Percentiles rank a stretch among this genome's conserved stretches.
These are phyloP conservation scores for Cinnamomum micranthum DNA, from an alignment of 164 flowering plant species.

Conservation along the genomic window DNA sequence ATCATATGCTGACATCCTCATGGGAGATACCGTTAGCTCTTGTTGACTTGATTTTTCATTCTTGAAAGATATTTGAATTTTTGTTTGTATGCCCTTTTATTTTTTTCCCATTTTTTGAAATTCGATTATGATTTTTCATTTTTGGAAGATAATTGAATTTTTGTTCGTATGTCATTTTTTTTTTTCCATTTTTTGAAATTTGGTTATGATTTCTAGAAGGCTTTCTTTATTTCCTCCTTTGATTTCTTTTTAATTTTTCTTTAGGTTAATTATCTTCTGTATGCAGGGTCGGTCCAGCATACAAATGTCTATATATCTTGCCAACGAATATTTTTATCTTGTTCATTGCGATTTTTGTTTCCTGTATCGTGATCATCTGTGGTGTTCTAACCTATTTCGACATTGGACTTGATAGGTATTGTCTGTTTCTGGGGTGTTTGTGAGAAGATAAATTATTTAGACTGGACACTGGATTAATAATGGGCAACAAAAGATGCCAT, in stretches of 20 bases:
- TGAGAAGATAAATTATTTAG: not conserved
- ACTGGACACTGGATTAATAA: not conserved
- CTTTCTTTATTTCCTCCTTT: not conserved
- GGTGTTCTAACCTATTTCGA: constrained; percentile 10
- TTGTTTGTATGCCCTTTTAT: no score
- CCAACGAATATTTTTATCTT: constrained; percentile 2
- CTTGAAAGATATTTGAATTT: not conserved
- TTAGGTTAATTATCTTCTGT: not conserved
- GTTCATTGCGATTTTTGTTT: constrained; percentile 2
- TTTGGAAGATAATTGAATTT: not conserved
- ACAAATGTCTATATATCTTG: constrained; percentile 11
- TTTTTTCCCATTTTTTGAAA: no score
- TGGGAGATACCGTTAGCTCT: no score
- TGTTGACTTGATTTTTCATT: no score
- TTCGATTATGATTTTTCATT: no score
- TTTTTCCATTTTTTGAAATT: not conserved
- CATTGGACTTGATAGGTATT: constrained; percentile 25
- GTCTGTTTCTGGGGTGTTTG: constrained; percentile 20
- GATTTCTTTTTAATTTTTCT: not conserved
- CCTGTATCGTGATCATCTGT: constrained; percentile 1
- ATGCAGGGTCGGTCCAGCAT: not conserved
- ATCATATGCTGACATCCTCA: no score
- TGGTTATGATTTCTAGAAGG: not conserved
- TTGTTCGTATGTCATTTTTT: not conserved
- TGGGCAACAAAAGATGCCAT: not conserved